phyloP scores from a whole-genome alignment of 164 flowering plant genomes.

The Annona cherimola region DNA sequence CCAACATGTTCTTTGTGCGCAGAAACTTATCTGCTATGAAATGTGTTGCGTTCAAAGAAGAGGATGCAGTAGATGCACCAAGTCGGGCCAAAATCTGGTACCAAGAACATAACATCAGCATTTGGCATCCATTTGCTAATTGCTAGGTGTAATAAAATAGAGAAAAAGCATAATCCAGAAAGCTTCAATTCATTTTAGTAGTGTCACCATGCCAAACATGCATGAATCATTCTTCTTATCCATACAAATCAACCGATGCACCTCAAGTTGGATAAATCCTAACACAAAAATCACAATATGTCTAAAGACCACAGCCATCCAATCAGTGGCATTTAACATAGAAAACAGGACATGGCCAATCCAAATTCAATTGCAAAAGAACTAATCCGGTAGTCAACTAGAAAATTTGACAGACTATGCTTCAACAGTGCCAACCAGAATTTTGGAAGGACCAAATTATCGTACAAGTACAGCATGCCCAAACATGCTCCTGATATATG shows the following conservation, averaged over 20 bases:
- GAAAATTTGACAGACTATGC: background rate
- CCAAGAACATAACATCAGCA: background rate
- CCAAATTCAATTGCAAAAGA: background rate
- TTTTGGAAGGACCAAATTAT: background rate
- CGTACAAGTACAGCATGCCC: background rate
- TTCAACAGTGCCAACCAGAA: background rate
- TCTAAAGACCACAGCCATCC: background rate
- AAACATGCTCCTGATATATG: background rate
- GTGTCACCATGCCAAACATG: background rate
- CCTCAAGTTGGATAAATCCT: background rate
- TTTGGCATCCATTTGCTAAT: background rate
- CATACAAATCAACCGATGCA: background rate
- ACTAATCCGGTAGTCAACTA: background rate
- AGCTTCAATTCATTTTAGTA: background rate
- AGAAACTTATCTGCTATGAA: slow-evolving; percentile 77
- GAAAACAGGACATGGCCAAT: background rate
- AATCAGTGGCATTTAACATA: background rate
- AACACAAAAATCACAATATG: background rate
- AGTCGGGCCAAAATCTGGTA: slow-evolving; percentile 60
- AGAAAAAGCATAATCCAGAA: background rate
- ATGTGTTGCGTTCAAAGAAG: slow-evolving; percentile 79
- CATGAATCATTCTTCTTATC: background rate
- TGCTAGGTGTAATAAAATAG: background rate
- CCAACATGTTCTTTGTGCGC: slow-evolving; percentile 92
- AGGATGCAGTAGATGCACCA: slow-evolving; percentile 48